These are phyloP conservation scores for Suhomyces xylopsoci DNA, from an alignment of 805 yeast genomes.

Conservation along the genomic window DNA sequence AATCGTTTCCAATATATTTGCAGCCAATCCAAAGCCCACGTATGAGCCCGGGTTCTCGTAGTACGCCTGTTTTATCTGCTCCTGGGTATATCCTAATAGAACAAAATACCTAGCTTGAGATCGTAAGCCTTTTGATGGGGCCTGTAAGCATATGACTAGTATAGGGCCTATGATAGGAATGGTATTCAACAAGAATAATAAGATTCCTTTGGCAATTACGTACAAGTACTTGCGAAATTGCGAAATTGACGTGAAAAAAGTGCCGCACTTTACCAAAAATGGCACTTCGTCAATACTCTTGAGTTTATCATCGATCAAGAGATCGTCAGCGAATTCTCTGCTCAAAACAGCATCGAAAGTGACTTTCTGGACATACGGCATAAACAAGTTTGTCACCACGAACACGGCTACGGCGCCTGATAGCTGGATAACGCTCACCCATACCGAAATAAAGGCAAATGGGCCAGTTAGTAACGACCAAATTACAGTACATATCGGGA, in stretches of 20 bases:
- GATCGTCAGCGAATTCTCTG: slow-evolving; percentile 43
- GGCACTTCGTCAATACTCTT: slow-evolving; percentile 30
- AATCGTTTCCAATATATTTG: slow-evolving; percentile 49
- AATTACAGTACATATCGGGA: slow-evolving; percentile 44
- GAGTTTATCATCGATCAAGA: slow-evolving; percentile 40
- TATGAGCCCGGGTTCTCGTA: slow-evolving; percentile 37
- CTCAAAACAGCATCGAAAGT: slow-evolving; percentile 49
- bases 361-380: slow-evolving; percentile 46
- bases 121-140: slow-evolving; percentile 52
- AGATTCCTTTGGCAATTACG: slow-evolving; percentile 35
- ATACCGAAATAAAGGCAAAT: slow-evolving; percentile 45
- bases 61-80: slow-evolving; percentile 41
- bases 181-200: slow-evolving; percentile 39
- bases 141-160: slow-evolving; percentile 46
- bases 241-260: slow-evolving; percentile 34
- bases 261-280: slow-evolving; percentile 25
- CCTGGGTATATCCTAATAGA: slow-evolving; percentile 47
- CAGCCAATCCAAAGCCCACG: slow-evolving; percentile 51
- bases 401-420: slow-evolving; percentile 40
- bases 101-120: slow-evolving; percentile 57
- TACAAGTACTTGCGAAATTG: slow-evolving; percentile 35
- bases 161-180: slow-evolving; percentile 64
- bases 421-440: slow-evolving; percentile 43
- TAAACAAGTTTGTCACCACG: slow-evolving; percentile 39
- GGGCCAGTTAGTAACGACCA: slow-evolving; percentile 49